phyloP scores from a whole-genome alignment of 1,284 basidiomycete species.

The Heliocybe sulcata region DNA sequence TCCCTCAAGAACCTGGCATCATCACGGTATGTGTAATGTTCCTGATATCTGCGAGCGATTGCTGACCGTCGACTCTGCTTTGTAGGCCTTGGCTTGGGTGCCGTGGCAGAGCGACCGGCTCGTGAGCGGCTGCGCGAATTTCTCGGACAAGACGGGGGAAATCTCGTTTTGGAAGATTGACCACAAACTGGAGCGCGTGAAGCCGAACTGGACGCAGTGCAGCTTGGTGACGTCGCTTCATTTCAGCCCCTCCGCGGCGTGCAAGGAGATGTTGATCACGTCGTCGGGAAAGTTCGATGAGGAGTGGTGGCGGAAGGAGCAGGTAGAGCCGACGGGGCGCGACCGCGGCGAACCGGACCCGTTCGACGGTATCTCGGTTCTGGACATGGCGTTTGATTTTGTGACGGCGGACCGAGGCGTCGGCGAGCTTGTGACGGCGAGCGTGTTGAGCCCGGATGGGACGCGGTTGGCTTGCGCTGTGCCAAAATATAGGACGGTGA shows the following conservation, averaged over 20 bases:
- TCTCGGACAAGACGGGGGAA: background rate
- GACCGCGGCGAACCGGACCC: no score
- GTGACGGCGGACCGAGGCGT: background rate
- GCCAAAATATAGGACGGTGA: background rate
- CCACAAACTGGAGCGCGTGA: background rate
- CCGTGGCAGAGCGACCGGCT: background rate
- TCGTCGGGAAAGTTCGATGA: no score
- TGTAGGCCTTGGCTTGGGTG: background rate
- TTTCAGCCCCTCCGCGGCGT: background rate
- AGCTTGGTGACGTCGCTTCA: background rate
- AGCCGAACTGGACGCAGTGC: background rate
- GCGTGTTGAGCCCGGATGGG: background rate
- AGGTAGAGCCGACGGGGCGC: no score
- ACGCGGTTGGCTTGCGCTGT: background rate
- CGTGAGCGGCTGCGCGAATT: background rate
- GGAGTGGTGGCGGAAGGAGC: no score
- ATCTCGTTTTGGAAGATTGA: background rate
- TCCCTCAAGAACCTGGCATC: background rate
- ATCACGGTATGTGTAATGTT: background rate
- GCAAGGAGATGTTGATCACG: no score
- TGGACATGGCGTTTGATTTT: background rate
- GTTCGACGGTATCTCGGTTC: background rate
- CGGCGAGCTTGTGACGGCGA: background rate
- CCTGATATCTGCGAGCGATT: background rate
- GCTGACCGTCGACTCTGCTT: background rate